Evolutionary conservation across 352 stramenopile species (phyloP).

Genomic region (Nothophytophthora sp.): DNA sequence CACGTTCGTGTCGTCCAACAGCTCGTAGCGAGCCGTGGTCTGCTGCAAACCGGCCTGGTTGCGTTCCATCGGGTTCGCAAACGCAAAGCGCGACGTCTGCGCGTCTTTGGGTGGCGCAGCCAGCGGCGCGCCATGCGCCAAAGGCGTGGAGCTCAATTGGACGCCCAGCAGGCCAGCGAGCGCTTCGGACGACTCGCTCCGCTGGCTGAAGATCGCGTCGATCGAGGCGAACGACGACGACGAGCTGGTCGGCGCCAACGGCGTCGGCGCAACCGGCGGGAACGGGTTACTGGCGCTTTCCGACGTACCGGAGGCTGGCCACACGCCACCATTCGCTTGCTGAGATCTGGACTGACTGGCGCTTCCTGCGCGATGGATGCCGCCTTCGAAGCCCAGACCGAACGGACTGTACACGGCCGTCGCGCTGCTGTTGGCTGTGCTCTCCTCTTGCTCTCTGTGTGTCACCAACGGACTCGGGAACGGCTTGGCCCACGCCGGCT

Average conservation of each 20-base stretch:
- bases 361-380: slow-evolving; percentile 46
- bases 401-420: slow-evolving; percentile 70
- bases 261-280: slow-evolving; percentile 7
- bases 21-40: slow-evolving; percentile 22
- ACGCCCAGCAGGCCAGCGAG: slow-evolving; percentile 68
- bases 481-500: slow-evolving; percentile 68
- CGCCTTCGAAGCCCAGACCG: slow-evolving; percentile 69
- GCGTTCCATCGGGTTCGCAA: slow-evolving; percentile 57
- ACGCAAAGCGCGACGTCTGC: slow-evolving; percentile 78
- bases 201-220: slow-evolving; percentile 81
- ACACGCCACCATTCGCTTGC: slow-evolving; percentile 14
- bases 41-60: slow-evolving; percentile 9
- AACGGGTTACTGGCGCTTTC: slow-evolving; percentile 17
- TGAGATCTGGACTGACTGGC: slow-evolving; percentile 19
- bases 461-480: slow-evolving; percentile 56
- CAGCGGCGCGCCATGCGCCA: slow-evolving; percentile 38
- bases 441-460: slow-evolving; percentile 35
- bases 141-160: slow-evolving; percentile 45
- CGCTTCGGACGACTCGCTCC: slow-evolving; percentile 72
- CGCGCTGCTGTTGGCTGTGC: slow-evolving; percentile 5
- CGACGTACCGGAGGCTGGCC: slow-evolving; percentile 23
- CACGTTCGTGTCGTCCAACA: slow-evolving; percentile 33
- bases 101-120: slow-evolving; percentile 34
- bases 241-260: slow-evolving; percentile 16
- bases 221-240: slow-evolving; percentile 81